phyloP scores from a whole-genome alignment of 2,329 filamentous ascomycete species.

The Aureobasidium lini region DNA sequence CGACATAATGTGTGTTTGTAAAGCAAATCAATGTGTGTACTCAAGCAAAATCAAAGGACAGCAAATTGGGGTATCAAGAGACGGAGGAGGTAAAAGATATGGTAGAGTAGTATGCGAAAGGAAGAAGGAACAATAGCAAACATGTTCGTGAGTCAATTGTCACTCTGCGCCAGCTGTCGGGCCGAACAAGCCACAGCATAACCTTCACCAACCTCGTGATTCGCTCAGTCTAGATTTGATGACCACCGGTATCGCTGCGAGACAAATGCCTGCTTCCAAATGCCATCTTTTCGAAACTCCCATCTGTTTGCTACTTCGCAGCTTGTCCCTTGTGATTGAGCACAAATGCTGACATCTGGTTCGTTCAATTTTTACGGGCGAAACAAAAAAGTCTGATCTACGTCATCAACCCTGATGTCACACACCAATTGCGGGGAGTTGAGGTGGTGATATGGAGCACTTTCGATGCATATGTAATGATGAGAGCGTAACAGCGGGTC shows the following conservation, averaged over 20 bases:
- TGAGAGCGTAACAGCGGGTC: constrained; percentile 7
- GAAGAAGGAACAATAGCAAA: not conserved
- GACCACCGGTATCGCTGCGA: constrained; percentile 3
- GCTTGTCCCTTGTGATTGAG: no score
- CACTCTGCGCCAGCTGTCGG: not conserved
- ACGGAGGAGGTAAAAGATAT: not conserved
- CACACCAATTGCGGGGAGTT: not conserved
- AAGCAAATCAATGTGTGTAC: not conserved
- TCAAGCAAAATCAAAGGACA: not conserved
- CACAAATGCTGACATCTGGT: not conserved
- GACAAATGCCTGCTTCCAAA: not conserved
- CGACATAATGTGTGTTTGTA: not conserved
- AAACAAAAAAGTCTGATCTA: not conserved
- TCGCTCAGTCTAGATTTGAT: not conserved
- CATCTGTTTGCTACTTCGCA: no score
- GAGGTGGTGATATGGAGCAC: no score
- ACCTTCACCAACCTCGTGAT: not conserved
- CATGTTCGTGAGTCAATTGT: not conserved
- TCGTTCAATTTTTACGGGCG: no score
- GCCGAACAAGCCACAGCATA: not conserved
- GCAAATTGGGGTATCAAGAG: constrained; percentile 3
- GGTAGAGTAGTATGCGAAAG: not conserved
- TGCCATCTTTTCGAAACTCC: not conserved
- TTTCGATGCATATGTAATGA: not conserved
- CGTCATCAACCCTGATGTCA: not conserved